These are phyloP conservation scores for Bothriochloa decipiens DNA, from an alignment of 176 grass and related monocot species.

Conservation along the genomic window DNA sequence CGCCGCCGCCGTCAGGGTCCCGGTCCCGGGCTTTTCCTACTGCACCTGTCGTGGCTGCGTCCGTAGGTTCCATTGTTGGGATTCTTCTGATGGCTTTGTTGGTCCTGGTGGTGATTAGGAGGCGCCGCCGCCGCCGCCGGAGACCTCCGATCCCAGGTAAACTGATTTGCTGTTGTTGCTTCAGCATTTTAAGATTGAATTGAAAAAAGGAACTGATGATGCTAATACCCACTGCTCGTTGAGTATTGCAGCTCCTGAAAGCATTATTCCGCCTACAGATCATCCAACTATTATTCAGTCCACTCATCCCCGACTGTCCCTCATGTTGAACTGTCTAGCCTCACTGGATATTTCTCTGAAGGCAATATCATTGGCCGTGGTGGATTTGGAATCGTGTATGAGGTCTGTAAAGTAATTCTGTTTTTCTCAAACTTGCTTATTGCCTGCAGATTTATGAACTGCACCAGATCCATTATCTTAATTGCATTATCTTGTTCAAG, in stretches of 20 bases:
- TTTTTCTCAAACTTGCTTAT: no score
- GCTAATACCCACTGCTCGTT: background rate
- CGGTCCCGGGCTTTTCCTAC: background rate
- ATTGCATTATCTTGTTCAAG: no score
- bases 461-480: no score
- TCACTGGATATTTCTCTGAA: constrained; percentile 32
- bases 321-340: background rate
- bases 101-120: background rate
- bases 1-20: background rate
- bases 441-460: no score
- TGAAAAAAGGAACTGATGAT: background rate
- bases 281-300: background rate
- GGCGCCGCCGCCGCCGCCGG: background rate
- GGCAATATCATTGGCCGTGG: constrained; percentile 34
- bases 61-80: background rate
- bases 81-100: background rate
- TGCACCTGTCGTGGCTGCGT: background rate
- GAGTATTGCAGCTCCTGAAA: background rate
- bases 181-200: background rate
- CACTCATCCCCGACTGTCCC: background rate
- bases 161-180: background rate
- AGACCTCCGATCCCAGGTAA: background rate
- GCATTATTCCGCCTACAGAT: no score
- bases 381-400: constrained; percentile 44
- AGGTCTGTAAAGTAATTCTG: constrained; percentile 18